Conservation (phyloP, 306 rosid genomes). For the Casuarina equisetifolia region DNA sequence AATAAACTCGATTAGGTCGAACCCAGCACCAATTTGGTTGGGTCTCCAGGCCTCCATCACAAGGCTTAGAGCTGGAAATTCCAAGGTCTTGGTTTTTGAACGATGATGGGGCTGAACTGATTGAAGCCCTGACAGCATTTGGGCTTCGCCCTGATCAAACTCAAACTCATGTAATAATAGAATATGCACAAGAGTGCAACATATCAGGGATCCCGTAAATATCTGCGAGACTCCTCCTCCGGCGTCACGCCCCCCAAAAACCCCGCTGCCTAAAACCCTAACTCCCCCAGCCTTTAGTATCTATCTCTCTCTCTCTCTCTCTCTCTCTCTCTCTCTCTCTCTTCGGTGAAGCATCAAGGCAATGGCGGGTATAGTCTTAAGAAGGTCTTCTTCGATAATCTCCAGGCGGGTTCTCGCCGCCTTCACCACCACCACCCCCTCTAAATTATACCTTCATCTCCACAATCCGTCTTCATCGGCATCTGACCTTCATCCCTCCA, state of each 20-base stretch:
- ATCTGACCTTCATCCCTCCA: background rate
- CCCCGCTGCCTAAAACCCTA: constrained; percentile 31
- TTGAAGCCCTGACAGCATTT: too few species aligned
- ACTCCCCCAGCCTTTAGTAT: background rate
- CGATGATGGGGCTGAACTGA: too few species aligned
- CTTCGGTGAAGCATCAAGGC: background rate
- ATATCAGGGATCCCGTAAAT: background rate
- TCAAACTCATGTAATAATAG: too few species aligned
- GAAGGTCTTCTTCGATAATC: constrained; percentile 37
- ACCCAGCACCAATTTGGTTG: too few species aligned
- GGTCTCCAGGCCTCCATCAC: too few species aligned
- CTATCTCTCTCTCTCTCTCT: too few species aligned
- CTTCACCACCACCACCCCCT: constrained; percentile 22
- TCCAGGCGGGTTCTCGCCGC: constrained; percentile 51
- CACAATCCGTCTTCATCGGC: constrained; percentile 19
- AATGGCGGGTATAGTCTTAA: constrained; percentile 47
- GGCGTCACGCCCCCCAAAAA: background rate
- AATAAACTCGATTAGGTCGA: too few species aligned
- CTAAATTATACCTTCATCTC: background rate
- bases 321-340: too few species aligned
- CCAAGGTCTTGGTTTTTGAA: too few species aligned
- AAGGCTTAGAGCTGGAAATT: too few species aligned
- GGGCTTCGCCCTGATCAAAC: too few species aligned
- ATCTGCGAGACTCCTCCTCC: background rate
- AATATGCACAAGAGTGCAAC: background rate